A percentile compares a stretch with the other conserved stretches of the same genome.
Conservation (phyloP, 306 rosid genomes). For the Vigna hirtella region DNA sequence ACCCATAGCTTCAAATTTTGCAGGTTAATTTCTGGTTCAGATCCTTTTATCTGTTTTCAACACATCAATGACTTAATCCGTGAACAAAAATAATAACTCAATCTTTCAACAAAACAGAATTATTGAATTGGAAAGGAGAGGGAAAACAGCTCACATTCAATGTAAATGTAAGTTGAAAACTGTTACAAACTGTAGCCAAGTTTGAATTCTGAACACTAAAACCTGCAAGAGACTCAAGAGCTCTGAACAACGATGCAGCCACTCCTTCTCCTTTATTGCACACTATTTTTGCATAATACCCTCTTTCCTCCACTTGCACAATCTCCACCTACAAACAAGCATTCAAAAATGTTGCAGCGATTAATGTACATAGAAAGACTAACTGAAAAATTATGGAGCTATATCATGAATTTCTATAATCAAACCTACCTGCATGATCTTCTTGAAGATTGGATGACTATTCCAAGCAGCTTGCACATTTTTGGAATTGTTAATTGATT, state of each 20-base stretch:
- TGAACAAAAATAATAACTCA: constrained; percentile 12
- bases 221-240: constrained; percentile 75
- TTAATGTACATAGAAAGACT: not conserved
- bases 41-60: constrained; percentile 64
- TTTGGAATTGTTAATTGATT: constrained; percentile 44
- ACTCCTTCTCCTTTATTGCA: constrained; percentile 73
- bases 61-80: constrained; percentile 23
- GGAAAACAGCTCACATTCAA: constrained; percentile 56
- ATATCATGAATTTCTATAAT: not conserved
- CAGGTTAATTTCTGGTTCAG: constrained; percentile 68
- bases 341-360: constrained; percentile 4
- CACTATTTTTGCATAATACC: constrained; percentile 69
- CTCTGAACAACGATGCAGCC: constrained; percentile 69
- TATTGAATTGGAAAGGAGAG: not conserved
- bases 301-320: constrained; percentile 87
- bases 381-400: not conserved
- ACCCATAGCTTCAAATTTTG: constrained; percentile 93
- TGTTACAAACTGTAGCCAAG: constrained; percentile 63
- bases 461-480: constrained; percentile 44
- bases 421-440: constrained; percentile 66
- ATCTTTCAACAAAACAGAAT: constrained; percentile 3
- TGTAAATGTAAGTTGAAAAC: constrained; percentile 66
- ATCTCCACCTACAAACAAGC: constrained; percentile 66
- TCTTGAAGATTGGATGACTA: constrained; percentile 51
- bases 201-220: constrained; percentile 77